phyloP scores from a whole-genome alignment of 1,284 basidiomycete species.

The Papiliotrema fonsecae region DNA sequence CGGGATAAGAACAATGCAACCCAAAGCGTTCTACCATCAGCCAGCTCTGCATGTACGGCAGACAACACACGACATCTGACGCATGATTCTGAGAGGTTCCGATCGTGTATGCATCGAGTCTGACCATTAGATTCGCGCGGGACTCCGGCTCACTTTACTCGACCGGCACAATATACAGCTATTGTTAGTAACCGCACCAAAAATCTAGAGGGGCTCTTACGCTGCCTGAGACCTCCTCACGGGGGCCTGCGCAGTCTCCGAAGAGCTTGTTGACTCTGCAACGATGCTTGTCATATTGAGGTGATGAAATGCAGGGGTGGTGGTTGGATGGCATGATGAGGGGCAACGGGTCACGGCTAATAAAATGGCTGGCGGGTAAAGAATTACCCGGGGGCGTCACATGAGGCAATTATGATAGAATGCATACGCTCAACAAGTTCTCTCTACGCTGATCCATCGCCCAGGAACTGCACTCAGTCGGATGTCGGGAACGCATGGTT shows the following conservation, averaged over 20 bases:
- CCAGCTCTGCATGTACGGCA: neutral
- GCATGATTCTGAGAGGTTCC: neutral
- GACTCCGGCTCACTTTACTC: neutral
- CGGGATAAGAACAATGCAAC: neutral
- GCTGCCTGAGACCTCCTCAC: neutral
- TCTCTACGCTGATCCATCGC: neutral
- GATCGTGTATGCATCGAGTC: constrained; percentile 2
- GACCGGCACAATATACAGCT: neutral
- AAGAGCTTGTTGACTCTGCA: neutral
- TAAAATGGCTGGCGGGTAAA: too few relatives aligned
- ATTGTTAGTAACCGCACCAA: neutral
- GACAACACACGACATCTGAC: neutral
- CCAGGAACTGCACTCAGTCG: neutral
- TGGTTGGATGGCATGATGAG: too few relatives aligned
- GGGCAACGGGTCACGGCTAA: too few relatives aligned
- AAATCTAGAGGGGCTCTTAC: neutral
- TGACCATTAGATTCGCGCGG: neutral
- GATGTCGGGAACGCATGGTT: neutral
- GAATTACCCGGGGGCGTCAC: too few relatives aligned
- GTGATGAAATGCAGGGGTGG: too few relatives aligned
- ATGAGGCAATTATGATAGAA: neutral
- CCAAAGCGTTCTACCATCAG: neutral
- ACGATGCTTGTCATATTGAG: too few relatives aligned
- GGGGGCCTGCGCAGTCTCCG: neutral
- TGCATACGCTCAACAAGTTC: neutral